phyloP scores from a whole-genome alignment of 2,329 filamentous ascomycete genomes.

The Pyricularia grisea region DNA sequence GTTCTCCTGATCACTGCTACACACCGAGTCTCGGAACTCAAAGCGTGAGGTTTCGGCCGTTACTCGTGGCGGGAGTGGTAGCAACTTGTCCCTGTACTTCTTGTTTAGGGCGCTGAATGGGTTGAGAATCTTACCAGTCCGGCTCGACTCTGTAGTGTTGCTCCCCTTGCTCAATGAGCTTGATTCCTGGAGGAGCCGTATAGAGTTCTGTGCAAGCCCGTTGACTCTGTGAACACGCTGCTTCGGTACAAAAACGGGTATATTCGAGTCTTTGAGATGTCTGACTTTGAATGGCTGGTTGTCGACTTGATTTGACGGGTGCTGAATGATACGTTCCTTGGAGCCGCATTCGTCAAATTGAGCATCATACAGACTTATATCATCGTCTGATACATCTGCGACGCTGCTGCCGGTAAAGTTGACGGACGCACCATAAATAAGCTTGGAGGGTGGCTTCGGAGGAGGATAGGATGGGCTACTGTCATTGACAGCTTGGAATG shows the following conservation, averaged over 20 bases:
- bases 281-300: conserved; percentile 10
- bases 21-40: conserved; percentile 9
- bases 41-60: conserved; percentile 3
- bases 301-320: conserved; percentile 8
- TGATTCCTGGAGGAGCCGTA: conserved; percentile 8
- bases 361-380: conserved; percentile 8
- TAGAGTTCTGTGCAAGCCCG: conserved; percentile 16
- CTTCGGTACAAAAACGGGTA: conserved; percentile 19
- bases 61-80: not conserved
- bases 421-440: not conserved
- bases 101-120: conserved; percentile 1
- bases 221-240: conserved; percentile 21
- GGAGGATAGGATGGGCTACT: conserved; percentile 6
- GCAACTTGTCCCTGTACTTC: not conserved
- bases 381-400: conserved; percentile 31
- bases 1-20: not conserved
- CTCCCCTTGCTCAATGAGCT: not conserved
- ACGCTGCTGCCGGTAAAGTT: conserved; percentile 29
- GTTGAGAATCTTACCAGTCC: not conserved
- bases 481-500: conserved; percentile 14
- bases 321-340: conserved; percentile 18
- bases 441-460: not conserved
- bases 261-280: conserved; percentile 12
- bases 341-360: conserved; percentile 15
- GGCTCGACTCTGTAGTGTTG: not conserved